Evolutionary conservation across 768 basidiomycete genomes (phyloP), one percentile per base, ranked within the genome.

Genomic region (Tubosaeta brunneosetosa): DNA sequence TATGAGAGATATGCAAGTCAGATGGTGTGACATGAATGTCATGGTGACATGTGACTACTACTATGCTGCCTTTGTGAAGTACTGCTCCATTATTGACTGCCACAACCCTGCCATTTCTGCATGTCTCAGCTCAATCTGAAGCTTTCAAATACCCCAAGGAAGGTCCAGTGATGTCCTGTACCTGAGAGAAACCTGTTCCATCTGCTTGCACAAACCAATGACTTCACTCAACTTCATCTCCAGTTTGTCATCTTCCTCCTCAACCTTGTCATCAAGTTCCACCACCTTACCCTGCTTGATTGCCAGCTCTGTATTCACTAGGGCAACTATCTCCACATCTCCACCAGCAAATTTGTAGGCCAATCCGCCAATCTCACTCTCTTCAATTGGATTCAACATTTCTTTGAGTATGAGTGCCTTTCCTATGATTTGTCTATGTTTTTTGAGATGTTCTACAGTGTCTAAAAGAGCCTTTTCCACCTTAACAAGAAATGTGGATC

Each of bases 281-380:
- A 49, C 49, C 2, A 55, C 49, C 14, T 55, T 38, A 16, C 44
- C 44, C 10, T 12, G 9, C 32, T 40, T 27, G 12, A 38, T 49
- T 6, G 49, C 49, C 44, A 46, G 25, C 44, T 51, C 45, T 22
- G 41, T 29, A 6, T 50, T 44, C 7, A 55, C 53, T 25, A 12
- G n/a, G 4, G 22, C 38, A 9, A 55, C 29, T 2, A 55, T 55
- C 14, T 34, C 49, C 2, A 16, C 11, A 36, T 55, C 49, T 14
- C 53, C 36, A 14, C 48, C 43, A 13, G 27, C 33, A 49, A 54
- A 54, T 33, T 22, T 37, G 32, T 51, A 51, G 32, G 3, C 31
- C 1, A 33, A 54, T 1, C 25, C 42, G 16, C 53, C 42, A 34
- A 31, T 29, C 16, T 37, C 17, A 22, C 42, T n/a, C 4, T 44